phyloP scores from a whole-genome alignment of 2,329 filamentous ascomycete genomes.

The Pseudogymnoascus sp. region DNA sequence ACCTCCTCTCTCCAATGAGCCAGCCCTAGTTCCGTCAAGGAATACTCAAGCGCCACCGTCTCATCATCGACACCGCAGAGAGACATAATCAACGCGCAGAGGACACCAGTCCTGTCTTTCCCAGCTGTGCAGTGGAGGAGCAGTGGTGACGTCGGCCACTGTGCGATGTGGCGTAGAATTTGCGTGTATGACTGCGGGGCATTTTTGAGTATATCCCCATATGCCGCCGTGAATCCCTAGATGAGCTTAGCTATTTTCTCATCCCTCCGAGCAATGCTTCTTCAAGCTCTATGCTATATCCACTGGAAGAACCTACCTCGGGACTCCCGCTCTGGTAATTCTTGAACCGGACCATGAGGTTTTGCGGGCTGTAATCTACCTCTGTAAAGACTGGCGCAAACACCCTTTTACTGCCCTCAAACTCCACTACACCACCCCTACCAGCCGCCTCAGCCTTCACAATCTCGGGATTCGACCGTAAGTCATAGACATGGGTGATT shows the following conservation, averaged over 20 bases:
- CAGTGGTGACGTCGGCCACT: constrained; percentile 40
- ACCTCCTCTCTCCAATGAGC: constrained; percentile 45
- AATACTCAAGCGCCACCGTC: constrained; percentile 60
- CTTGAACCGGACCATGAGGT: constrained; percentile 51
- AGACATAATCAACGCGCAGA: constrained; percentile 57
- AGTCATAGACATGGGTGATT: constrained; percentile 65
- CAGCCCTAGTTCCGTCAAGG: constrained; percentile 57
- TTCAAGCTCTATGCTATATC: neutral
- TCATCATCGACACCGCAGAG: constrained; percentile 55
- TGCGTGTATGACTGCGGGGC: constrained; percentile 47
- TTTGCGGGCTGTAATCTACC: constrained; percentile 54
- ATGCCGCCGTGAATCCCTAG: constrained; percentile 57
- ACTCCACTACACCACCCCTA: constrained; percentile 35
- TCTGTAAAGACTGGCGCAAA: constrained; percentile 60
- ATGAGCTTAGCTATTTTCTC: neutral
- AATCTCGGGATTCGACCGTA: constrained; percentile 57
- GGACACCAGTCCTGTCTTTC: constrained; percentile 68
- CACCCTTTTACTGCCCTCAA: constrained; percentile 45
- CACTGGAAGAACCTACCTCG: constrained; percentile 29
- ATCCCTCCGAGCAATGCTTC: neutral
- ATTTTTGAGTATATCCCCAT: constrained; percentile 50
- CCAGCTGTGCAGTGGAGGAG: constrained; percentile 69
- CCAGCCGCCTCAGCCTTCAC: constrained; percentile 32
- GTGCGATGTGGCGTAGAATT: constrained; percentile 37
- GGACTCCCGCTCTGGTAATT: constrained; percentile 50